Base-by-base conservation (phyloP, 768 basidiomycete species). In the Punctularia strigosozonata region DNA sequence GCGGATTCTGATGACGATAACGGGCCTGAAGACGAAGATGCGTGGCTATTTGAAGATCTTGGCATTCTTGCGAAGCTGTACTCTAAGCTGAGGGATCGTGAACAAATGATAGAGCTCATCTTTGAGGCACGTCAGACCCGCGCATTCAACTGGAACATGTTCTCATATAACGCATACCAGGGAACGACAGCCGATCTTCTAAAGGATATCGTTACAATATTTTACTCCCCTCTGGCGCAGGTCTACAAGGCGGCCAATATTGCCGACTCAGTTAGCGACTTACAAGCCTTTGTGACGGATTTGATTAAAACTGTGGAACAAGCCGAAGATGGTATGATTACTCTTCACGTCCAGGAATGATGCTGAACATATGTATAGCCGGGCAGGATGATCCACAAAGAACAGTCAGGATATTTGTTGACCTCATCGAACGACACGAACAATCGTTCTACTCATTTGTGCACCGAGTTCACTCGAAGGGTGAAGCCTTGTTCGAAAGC, bases 161-260 rank as follows among this genome's bases (percentile, higher is more conserved):
- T n/a, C 21, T 22, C 25, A 18, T 23, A 23, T 21, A 22, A 2
- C 19, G 14, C 24, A 4, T 17, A 5, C 25, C 39, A 98, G 92
- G 92, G 95, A 17, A 80, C 80, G 32, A 98, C 95, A 0, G 80
- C 94, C 2, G 95, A 98, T 24, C 66, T 99, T 19, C 64, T 99
- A 51, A 97, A 92, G 59, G 95, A 99, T 56, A 97, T 99, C 43
- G 89, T 99, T 50, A 97, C 95, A 15, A 98, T 99, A 42, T 99
- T 99, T 60, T 99, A 99, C 58, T 64, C 91, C 1, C 95, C 95
- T 2, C 65, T 99, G 19, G 95, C 95, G 2, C 88, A 94, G 53
- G 95, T 98, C 2, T 99, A 98, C 62, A 79, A 86, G 50, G 95
- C 95, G 7, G 95, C 95, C 4, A 95, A 85, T 54, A 97, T 99